phyloP scores from a whole-genome alignment of 345 rosid species.

The Erysimum cheiranthoides region DNA sequence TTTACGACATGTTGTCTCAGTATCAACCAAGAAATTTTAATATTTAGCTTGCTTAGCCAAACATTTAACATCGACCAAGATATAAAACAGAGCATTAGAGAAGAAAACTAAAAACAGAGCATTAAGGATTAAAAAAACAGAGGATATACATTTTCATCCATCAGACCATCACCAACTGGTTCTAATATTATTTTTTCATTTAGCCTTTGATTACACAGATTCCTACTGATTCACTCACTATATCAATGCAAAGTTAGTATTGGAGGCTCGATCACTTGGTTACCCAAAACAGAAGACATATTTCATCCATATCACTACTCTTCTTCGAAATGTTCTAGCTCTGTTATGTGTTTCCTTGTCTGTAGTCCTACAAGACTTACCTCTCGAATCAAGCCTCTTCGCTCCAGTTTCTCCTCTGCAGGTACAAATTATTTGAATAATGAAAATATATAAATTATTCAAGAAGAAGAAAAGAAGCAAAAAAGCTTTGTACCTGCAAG shows the following conservation, averaged over 20 bases:
- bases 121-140: neutral
- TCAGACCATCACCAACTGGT: neutral
- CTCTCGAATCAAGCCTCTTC: neutral
- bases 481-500: neutral
- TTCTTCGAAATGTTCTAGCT: slow-evolving; percentile 1
- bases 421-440: neutral
- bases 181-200: neutral
- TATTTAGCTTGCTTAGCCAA: too few relatives aligned
- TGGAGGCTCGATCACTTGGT: neutral
- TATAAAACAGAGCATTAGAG: neutral
- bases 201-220: neutral
- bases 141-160: neutral
- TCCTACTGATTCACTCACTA: neutral
- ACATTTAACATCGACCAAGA: neutral
- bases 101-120: neutral
- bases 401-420: neutral
- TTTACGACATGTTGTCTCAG: neutral
- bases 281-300: neutral
- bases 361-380: neutral
- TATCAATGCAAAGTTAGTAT: neutral
- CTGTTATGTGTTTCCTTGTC: neutral
- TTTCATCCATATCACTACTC: neutral
- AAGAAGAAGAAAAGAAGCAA: neutral
- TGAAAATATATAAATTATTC: neutral
- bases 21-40: too few relatives aligned